Conservation (phyloP, 371 early-diverging fungal species). For the Syncephalastrum racemosum region DNA sequence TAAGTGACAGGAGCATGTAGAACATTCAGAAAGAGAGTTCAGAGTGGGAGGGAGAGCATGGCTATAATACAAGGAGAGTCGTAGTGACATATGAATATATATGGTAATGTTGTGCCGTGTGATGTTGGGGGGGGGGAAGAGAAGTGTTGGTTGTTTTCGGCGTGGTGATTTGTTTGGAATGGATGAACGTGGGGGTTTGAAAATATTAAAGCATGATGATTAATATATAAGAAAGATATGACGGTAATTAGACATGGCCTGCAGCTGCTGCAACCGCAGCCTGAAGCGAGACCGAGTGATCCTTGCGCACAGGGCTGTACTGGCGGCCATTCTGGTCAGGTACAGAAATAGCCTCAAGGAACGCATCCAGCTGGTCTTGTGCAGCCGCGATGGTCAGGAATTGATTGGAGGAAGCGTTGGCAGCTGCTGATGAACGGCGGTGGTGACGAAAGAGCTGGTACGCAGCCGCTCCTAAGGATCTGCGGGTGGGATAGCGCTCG, state of each 20-base stretch:
- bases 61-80: too few species aligned
- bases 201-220: too few species aligned
- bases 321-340: conserved; percentile 10
- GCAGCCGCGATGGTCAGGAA: conserved; percentile 25
- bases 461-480: conserved; percentile 21
- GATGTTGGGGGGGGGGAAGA: conserved; percentile 1
- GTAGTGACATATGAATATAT: conserved; percentile 1
- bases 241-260: conserved; percentile 29
- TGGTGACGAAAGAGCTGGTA: conserved; percentile 36
- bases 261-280: conserved; percentile 46
- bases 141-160: too few species aligned
- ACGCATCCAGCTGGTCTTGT: conserved; percentile 31
- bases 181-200: conserved; percentile 2
- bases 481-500: conserved; percentile 51
- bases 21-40: too few species aligned
- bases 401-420: conserved; percentile 13
- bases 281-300: conserved; percentile 36
- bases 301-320: conserved; percentile 26
- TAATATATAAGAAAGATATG: conserved; percentile 1
- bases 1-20: too few species aligned
- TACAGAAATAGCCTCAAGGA: conserved; percentile 35
- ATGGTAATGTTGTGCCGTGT: conserved; percentile 1
- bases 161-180: too few species aligned
- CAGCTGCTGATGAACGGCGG: conserved; percentile 28
- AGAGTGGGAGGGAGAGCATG: too few species aligned